Base-by-base conservation (phyloP, 2,329 filamentous ascomycete species). In the Neofusicoccum sp. region DNA sequence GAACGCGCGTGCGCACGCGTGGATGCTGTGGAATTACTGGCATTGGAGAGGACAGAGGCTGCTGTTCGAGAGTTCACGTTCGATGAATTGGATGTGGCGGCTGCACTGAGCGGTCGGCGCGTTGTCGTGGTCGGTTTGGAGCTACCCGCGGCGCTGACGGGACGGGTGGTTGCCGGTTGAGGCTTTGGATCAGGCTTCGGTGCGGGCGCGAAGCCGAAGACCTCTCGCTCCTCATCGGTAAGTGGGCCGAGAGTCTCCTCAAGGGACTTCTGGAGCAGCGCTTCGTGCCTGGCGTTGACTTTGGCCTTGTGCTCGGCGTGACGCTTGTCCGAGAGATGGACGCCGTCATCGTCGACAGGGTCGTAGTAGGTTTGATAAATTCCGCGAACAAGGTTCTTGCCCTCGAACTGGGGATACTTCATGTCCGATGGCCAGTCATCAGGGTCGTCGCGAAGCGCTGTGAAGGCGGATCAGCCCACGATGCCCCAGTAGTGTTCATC, bases 181-280 rank as follows among this genome's bases (percentile, higher is more conserved):
- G 63, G 33, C 71, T 67, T 65, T 4, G 71, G 65, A 14, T 77
- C 22, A 8, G 61, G 34, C 28, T 59, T 49, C 12, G 52, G n/a
- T 6, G 28, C 73, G 66, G 9, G 68, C 66, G 4, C 67, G 54
- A 45, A 66, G 65, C 63, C 85, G 83, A 47, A 82, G 74, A 58
- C 88, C 77, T 71, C 87, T 12, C 75, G 72, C 65, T 70, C 71
- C 83, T 62, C 80, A 77, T 43, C 86, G 2, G 44, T 63, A 6
- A 63, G 43, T 3, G 61, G 61, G 14, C 61, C 81, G 62, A 85
- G 84, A 80, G 65, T 86, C 78, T 83, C 83, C 39, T 88, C 86
- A 58, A 90, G 83, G 65, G 90, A 85, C 67, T 85, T 85, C 70
- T 87, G 81, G 64, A 93, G 89, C 65, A 85, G 84, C 56, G 88